Conservation (phyloP, 129 eudicot species). For the Silybum marianum region DNA sequence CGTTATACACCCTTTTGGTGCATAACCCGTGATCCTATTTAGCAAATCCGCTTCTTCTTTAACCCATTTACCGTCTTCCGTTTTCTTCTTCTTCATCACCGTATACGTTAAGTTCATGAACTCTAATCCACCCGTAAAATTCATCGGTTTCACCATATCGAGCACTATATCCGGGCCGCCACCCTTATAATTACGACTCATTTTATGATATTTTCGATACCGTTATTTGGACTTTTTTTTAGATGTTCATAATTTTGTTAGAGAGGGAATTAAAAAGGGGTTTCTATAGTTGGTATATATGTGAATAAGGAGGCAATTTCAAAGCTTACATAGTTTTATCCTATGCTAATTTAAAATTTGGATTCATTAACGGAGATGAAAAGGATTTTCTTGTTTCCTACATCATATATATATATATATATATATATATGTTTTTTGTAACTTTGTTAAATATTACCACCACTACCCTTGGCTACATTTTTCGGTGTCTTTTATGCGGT, state of each 20-base stretch:
- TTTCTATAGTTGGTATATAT: conserved; percentile 36
- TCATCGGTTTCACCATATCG: conserved; percentile 51
- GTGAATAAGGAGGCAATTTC: conserved; percentile 46
- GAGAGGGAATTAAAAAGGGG: conserved; percentile 25
- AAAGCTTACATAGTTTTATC: conserved; percentile 32
- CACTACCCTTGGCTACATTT: neutral
- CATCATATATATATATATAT: no score
- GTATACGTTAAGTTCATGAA: conserved; percentile 64
- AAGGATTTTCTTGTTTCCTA: conserved; percentile 52
- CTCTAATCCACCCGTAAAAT: conserved; percentile 67
- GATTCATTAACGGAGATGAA: conserved; percentile 32
- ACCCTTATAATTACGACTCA: conserved; percentile 42
- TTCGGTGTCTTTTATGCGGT: neutral
- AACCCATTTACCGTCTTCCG: conserved; percentile 54
- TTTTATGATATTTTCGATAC: neutral
- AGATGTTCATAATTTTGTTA: neutral
- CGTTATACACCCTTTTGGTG: conserved; percentile 78
- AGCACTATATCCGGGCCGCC: conserved; percentile 47
- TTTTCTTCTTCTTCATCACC: conserved; percentile 54
- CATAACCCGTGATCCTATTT: conserved; percentile 64
- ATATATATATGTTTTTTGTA: conserved; percentile 28
- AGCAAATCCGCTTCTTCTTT: conserved; percentile 60
- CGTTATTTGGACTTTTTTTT: neutral
- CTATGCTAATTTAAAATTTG: neutral
- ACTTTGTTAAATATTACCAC: conserved; percentile 11